These are phyloP conservation scores for Candida suzukii DNA, from an alignment of 805 yeast genomes.

Conservation along the genomic window DNA sequence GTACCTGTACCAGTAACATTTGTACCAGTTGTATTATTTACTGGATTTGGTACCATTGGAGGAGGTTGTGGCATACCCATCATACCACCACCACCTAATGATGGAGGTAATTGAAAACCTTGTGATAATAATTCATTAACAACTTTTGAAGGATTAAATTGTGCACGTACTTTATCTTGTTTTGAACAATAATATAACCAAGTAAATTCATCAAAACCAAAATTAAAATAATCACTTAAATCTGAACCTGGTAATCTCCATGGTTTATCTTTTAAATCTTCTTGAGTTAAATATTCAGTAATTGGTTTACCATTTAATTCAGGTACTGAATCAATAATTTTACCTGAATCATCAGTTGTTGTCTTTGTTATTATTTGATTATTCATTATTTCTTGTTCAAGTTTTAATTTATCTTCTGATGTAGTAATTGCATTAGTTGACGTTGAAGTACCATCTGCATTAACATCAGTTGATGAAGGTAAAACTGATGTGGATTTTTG, in stretches of 20 bases:
- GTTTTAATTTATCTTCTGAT: conserved; percentile 2
- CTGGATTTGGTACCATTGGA: conserved; percentile 6
- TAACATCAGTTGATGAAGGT: conserved; percentile 8
- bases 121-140: conserved; percentile 29
- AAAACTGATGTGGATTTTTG: conserved; percentile 5
- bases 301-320: conserved; percentile 75
- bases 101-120: conserved; percentile 20
- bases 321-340: conserved; percentile 58
- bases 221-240: conserved; percentile 88
- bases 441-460: conserved; percentile 11
- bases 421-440: conserved; percentile 6
- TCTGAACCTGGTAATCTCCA: conserved; percentile 99
- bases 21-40: no score
- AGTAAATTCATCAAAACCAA: conserved; percentile 92
- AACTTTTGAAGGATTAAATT: conserved; percentile 75
- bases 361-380: conserved; percentile 16
- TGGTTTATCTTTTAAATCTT: conserved; percentile 85
- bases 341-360: conserved; percentile 20
- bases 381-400: conserved; percentile 10
- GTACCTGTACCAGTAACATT: no score
- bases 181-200: conserved; percentile 91
- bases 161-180: conserved; percentile 75
- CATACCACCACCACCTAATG: conserved; percentile 16
- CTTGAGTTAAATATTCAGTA: conserved; percentile 64
- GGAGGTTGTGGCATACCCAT: conserved; percentile 7